Evolutionary conservation across 805 yeast genomes (phyloP).

Genomic region (Scheffersomyces lignosus): DNA sequence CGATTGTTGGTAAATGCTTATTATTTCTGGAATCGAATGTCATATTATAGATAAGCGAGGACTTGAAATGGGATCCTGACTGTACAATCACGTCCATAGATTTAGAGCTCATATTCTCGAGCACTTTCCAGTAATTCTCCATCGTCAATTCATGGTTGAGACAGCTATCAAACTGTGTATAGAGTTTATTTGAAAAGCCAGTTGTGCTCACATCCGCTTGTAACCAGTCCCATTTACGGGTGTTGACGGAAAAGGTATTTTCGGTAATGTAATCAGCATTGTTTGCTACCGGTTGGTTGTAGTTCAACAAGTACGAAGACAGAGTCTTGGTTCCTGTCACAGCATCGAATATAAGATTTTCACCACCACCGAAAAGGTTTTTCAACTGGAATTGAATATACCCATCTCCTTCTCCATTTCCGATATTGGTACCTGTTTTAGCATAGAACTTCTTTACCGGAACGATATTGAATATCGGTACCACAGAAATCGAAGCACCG

Average conservation of each 20-base stretch:
- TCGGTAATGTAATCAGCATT: conserved; percentile 42
- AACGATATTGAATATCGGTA: conserved; percentile 36
- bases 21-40: conserved; percentile 48
- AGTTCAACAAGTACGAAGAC: conserved; percentile 50
- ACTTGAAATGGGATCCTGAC: conserved; percentile 48
- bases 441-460: conserved; percentile 76
- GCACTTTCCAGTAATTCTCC: conserved; percentile 43
- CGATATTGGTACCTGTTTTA: conserved; percentile 92
- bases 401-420: conserved; percentile 97
- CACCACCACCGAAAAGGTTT: conserved; percentile 61
- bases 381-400: conserved; percentile 69
- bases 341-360: conserved; percentile 51
- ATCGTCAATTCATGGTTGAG: conserved; percentile 50
- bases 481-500: conserved; percentile 21
- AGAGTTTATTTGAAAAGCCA: conserved; percentile 44
- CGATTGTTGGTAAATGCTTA: conserved; percentile 42
- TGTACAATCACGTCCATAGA: conserved; percentile 34
- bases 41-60: conserved; percentile 40
- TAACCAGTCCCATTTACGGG: conserved; percentile 49
- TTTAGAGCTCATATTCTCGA: conserved; percentile 30
- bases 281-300: conserved; percentile 46
- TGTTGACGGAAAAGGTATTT: conserved; percentile 40
- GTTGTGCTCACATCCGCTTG: conserved; percentile 44
- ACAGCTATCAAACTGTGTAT: conserved; percentile 31
- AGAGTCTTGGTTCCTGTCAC: conserved; percentile 50